Conservation (phyloP, 1,284 basidiomycete genomes). For the Trichosporon sp. region DNA sequence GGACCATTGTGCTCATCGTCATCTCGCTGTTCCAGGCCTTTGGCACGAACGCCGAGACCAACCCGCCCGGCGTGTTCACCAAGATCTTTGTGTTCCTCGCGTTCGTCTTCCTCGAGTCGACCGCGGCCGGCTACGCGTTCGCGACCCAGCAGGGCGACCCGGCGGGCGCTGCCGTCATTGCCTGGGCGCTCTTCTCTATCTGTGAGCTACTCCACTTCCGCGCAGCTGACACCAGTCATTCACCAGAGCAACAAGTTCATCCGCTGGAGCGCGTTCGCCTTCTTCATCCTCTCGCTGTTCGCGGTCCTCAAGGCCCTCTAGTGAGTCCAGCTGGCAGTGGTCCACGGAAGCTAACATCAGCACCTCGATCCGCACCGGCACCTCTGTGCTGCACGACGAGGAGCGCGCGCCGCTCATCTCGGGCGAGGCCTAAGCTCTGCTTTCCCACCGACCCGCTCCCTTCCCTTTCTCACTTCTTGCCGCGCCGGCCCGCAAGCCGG, state of each 20-base stretch:
- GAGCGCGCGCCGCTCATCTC: constrained; percentile 71
- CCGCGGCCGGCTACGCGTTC: constrained; percentile 85
- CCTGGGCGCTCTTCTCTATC: constrained; percentile 48
- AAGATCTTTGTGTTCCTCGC: constrained; percentile 90
- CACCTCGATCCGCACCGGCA: constrained; percentile 45
- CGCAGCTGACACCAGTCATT: constrained; percentile 51
- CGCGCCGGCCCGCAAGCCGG: background rate
- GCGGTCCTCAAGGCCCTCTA: constrained; percentile 66
- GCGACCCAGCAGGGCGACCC: constrained; percentile 78
- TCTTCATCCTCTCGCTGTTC: constrained; percentile 76
- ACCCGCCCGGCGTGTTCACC: constrained; percentile 77
- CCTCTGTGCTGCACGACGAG: constrained; percentile 65
- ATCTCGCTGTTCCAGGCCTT: constrained; percentile 87
- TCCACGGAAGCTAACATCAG: constrained; percentile 21
- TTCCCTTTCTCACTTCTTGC: background rate
- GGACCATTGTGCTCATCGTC: constrained; percentile 83
- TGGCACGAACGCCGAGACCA: constrained; percentile 65
- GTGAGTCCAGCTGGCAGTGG: constrained; percentile 24
- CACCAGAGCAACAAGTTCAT: constrained; percentile 63
- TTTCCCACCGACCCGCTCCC: background rate
- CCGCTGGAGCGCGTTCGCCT: constrained; percentile 81
- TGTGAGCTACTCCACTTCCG: constrained; percentile 26
- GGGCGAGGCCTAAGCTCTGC: constrained; percentile 22
- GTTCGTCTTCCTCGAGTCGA: constrained; percentile 86
- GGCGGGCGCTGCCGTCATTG: constrained; percentile 49